phyloP scores from a whole-genome alignment of 1,284 basidiomycete genomes.

The Ganoderma boninense region DNA sequence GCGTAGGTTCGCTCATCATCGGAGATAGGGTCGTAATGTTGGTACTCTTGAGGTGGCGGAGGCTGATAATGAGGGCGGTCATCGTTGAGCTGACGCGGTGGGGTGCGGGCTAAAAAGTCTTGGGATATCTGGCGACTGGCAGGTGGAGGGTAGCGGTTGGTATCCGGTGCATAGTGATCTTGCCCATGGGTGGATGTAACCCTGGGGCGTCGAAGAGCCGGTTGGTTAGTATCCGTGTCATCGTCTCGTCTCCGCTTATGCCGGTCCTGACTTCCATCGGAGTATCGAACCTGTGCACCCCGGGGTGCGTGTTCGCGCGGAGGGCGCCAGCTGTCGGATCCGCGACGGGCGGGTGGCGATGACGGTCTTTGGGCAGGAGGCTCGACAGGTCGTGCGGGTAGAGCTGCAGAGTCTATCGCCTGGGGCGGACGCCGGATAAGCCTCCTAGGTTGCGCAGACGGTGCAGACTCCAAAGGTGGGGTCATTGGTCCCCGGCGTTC shows the following conservation, averaged over 20 bases:
- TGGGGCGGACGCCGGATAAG: background rate
- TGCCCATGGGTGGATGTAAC: background rate
- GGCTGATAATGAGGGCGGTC: background rate
- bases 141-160: background rate
- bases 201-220: background rate
- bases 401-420: background rate
- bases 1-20: background rate
- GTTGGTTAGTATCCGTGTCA: background rate
- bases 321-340: background rate
- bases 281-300: background rate
- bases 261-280: background rate
- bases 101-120: background rate
- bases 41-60: background rate
- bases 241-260: conserved; percentile 6
- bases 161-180: background rate
- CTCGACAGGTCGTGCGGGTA: background rate
- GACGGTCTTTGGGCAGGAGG: background rate
- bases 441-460: background rate
- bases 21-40: background rate
- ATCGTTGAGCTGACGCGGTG: background rate
- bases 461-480: background rate
- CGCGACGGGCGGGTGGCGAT: background rate
- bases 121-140: background rate
- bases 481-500: conserved; percentile 7
- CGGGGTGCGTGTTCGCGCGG: background rate